A percentile compares a stretch with the other conserved stretches of the same genome.
Evolutionary conservation across 2,329 filamentous ascomycete genomes (phyloP).

Genomic region (Phymatotrichopsis omnivora): DNA sequence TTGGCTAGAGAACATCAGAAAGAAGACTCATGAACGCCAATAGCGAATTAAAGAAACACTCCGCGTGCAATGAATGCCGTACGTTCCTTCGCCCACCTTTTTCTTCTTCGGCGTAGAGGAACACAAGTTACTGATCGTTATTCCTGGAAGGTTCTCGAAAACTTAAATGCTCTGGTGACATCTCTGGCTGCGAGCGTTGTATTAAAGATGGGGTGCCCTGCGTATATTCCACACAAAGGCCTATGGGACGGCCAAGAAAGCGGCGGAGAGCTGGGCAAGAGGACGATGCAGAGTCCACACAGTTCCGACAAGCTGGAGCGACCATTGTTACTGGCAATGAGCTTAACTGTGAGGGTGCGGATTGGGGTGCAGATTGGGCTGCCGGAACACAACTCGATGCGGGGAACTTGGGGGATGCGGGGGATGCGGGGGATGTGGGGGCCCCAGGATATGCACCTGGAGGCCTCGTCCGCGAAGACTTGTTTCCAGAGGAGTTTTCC

Average conservation of each 20-base stretch:
- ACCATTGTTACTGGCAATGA: neutral
- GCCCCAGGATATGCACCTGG: neutral
- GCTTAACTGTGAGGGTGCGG: neutral
- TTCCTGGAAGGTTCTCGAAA: constrained; percentile 52
- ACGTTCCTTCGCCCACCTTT: constrained; percentile 34
- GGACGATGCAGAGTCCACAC: constrained; percentile 2
- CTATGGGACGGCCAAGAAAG: constrained; percentile 56
- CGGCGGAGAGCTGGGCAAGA: constrained; percentile 35
- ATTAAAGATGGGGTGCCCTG: constrained; percentile 47
- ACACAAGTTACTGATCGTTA: constrained; percentile 4
- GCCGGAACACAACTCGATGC: neutral
- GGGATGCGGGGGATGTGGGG: neutral
- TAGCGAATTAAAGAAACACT: constrained; percentile 44
- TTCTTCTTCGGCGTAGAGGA: constrained; percentile 28
- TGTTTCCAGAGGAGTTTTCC: no score
- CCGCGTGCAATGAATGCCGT: constrained; percentile 60
- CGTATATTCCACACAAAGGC: constrained; percentile 55
- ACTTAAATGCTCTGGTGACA: constrained; percentile 54
- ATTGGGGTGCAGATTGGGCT: neutral
- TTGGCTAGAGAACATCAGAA: no score
- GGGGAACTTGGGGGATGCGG: neutral
- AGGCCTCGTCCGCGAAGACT: no score
- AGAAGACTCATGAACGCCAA: no score
- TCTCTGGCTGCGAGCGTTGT: constrained; percentile 50
- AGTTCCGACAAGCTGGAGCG: neutral